Percentiles rank a stretch among this genome's conserved stretches.
phyloP scores from a whole-genome alignment of 768 basidiomycete genomes.

The Lactarius hatsudake region DNA sequence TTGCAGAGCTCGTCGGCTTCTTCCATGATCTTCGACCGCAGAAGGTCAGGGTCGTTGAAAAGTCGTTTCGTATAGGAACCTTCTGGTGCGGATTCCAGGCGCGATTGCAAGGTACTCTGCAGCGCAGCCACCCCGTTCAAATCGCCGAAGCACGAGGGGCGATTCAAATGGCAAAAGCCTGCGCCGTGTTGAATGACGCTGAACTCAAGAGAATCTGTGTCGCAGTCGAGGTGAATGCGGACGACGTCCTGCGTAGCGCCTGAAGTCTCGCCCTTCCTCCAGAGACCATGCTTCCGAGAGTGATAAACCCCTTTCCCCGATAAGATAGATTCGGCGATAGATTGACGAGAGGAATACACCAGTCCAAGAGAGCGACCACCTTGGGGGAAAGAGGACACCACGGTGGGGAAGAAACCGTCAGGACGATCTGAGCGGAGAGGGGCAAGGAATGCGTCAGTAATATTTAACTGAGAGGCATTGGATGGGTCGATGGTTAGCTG shows the following conservation, averaged over 20 bases:
- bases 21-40: conserved; percentile 94
- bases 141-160: conserved; percentile 86
- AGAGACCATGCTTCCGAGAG: conserved; percentile 92
- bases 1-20: conserved; percentile 96
- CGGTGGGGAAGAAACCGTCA: conserved; percentile 91
- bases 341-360: conserved; percentile 90
- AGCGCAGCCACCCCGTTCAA: conserved; percentile 75
- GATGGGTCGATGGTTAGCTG: conserved; percentile 60
- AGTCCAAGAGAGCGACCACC: conserved; percentile 81
- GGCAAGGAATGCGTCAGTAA: conserved; percentile 85
- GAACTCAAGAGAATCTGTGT: conserved; percentile 89
- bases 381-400: conserved; percentile 69
- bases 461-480: conserved; percentile 58
- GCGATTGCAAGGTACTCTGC: conserved; percentile 71
- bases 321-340: conserved; percentile 80
- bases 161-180: conserved; percentile 92
- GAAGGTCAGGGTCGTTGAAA: conserved; percentile 76
- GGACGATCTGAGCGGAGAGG: conserved; percentile 79
- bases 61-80: conserved; percentile 90
- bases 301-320: conserved; percentile 94
- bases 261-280: conserved; percentile 96
- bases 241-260: conserved; percentile 89
- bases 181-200: conserved; percentile 83
- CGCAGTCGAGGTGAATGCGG: conserved; percentile 84
- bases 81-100: conserved; percentile 73